Evolutionary conservation across 768 basidiomycete species (phyloP), one percentile per base, ranked within the genome.

Genomic region (Podaxis sp.): DNA sequence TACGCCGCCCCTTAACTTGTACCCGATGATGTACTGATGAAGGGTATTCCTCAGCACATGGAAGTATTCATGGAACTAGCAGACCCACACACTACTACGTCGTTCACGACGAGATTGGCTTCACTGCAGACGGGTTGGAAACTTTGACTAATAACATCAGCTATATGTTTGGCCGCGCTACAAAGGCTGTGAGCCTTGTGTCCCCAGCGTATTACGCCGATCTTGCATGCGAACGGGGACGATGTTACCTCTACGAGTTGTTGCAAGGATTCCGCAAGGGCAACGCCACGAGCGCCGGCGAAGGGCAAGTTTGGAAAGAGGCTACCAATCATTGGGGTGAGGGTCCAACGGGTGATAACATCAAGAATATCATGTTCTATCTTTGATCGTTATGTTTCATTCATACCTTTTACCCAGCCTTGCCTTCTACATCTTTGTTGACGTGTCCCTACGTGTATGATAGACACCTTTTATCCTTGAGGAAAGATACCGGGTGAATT

Each of bases 141-240:
- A 73, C 76, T 35, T 78, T 91, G 50, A 87, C 89, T 21, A 87
- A 93, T 70, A 71, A 82, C 13, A 77, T 87, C 61, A 85, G 86
- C 71, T 93, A 92, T 71, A 80, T 90, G 70, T 95, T 91, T 66
- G 90, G 89, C 3, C 87, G 93, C 10, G 92, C 93, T 1, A 95
- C 93, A 2, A 90, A 91, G 65, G 89, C 91, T 0, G 93, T 95
- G 53, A 91, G 89, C 67, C 78, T 93, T 21, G 82, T 86, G 6
- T 90, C 91, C 0, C 87, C 91, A 0, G 91, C 91, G 0, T 91
- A 91, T 69, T 92, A 91, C 64, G 88, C 90, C 11, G 90, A 93
- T 70, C 77, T 93, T 58, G 78, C 79, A 6, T 82, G 82, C 61
- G 82, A 83, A 65, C 72, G 82, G n/a, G 91, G 89, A 0, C 77